Percentiles rank a stretch among this genome's conserved stretches.
Evolutionary conservation across 2,329 filamentous ascomycete genomes (phyloP).

Genomic region (Diaporthe velutina): DNA sequence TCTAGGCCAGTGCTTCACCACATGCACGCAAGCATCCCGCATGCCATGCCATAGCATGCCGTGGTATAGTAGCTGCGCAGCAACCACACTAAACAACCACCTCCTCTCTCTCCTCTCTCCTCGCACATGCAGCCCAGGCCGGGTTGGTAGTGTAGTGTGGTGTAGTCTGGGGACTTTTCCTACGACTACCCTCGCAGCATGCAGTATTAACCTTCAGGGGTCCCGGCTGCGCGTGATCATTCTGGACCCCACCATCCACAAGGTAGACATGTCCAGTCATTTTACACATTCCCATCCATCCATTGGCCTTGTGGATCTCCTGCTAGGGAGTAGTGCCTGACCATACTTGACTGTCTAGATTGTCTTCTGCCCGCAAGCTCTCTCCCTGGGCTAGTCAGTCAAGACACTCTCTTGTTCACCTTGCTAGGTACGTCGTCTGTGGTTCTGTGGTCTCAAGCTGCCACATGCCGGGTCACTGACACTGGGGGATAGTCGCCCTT

Average conservation of each 20-base stretch:
- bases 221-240: constrained; percentile 26
- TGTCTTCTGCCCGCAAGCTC: background rate
- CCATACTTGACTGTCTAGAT: background rate
- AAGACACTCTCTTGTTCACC: constrained; percentile 1
- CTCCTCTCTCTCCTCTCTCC: constrained; percentile 5
- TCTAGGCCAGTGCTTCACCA: background rate
- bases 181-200: constrained; percentile 10
- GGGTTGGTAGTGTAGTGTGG: background rate
- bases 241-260: constrained; percentile 27
- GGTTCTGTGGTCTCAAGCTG: background rate
- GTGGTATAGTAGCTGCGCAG: constrained; percentile 13
- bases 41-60: background rate
- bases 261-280: constrained; percentile 16
- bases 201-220: constrained; percentile 20
- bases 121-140: constrained; percentile 3
- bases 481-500: background rate
- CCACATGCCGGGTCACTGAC: background rate
- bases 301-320: constrained; percentile 11
- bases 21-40: background rate
- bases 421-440: background rate
- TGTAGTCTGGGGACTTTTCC: background rate
- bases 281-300: constrained; percentile 20
- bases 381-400: background rate
- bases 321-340: constrained; percentile 25
- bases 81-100: constrained; percentile 16